A percentile compares a stretch with the other conserved stretches of the same genome.
Evolutionary conservation across 192 early-diverging fungal species (phyloP).

Genomic region (Backusella tarrabulga): DNA sequence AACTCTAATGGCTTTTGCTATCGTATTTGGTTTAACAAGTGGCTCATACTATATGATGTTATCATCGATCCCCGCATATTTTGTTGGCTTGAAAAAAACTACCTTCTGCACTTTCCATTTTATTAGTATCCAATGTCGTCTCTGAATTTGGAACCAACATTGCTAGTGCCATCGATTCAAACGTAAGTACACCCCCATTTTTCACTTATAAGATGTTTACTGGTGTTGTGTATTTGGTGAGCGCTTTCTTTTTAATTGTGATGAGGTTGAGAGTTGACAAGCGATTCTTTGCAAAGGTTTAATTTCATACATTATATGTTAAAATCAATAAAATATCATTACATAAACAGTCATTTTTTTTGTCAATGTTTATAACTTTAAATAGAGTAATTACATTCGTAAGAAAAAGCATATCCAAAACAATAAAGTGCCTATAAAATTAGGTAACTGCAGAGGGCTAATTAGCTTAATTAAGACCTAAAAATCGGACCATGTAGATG

Average conservation of each 20-base stretch:
- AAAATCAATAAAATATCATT: not conserved
- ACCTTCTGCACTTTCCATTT: slow-evolving; percentile 17
- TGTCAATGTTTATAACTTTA: not conserved
- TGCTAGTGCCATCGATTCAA: slow-evolving; percentile 30
- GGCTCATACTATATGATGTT: slow-evolving; percentile 28
- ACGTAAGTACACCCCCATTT: slow-evolving; percentile 19
- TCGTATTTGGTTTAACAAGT: slow-evolving; percentile 31
- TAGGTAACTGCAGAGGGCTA: too few species aligned
- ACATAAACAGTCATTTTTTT: not conserved
- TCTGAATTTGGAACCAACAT: slow-evolving; percentile 34
- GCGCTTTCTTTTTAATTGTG: not conserved
- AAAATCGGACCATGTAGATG: too few species aligned
- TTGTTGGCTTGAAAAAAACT: slow-evolving; percentile 18
- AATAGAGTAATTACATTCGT: too few species aligned
- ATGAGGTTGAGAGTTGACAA: slow-evolving; percentile 10
- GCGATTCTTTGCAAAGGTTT: slow-evolving; percentile 4
- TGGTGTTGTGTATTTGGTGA: slow-evolving; percentile 15
- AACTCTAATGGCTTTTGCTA: slow-evolving; percentile 26
- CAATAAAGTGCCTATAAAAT: too few species aligned
- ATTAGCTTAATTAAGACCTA: too few species aligned
- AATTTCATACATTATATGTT: not conserved
- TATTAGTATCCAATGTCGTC: slow-evolving; percentile 22
- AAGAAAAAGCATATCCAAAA: too few species aligned
- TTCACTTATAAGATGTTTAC: slow-evolving; percentile 45
- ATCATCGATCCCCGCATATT: slow-evolving; percentile 17